Conservation (phyloP, 1,284 basidiomycete species). For the Omphalotus olearius region DNA sequence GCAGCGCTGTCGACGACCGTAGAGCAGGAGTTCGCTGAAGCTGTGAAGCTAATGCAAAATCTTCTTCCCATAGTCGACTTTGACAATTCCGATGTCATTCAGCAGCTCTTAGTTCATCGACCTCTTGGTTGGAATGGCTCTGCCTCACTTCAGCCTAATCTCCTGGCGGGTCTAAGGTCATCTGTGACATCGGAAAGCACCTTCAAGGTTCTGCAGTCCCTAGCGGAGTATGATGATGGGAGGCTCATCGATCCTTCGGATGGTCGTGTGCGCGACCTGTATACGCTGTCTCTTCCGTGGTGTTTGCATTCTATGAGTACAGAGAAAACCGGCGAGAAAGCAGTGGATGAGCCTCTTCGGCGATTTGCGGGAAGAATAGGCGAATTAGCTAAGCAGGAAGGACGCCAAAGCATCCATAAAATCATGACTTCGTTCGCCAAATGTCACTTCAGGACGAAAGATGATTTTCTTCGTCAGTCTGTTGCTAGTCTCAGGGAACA, state of each 20-base stretch:
- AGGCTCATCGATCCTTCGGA: conserved; percentile 72
- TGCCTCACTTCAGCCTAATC: conserved; percentile 66
- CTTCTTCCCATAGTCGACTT: conserved; percentile 76
- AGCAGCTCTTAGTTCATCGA: conserved; percentile 62
- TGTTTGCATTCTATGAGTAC: conserved; percentile 78
- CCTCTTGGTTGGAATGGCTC: conserved; percentile 74
- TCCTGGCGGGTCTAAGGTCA: conserved; percentile 82
- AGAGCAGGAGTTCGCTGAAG: conserved; percentile 77
- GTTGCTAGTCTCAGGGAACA: conserved; percentile 82
- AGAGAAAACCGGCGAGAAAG: conserved; percentile 51
- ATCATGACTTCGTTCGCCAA: conserved; percentile 90
- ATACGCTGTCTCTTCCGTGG: conserved; percentile 85
- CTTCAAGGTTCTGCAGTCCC: conserved; percentile 64
- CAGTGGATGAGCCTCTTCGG: conserved; percentile 54
- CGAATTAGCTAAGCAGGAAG: conserved; percentile 67
- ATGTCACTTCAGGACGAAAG: conserved; percentile 85
- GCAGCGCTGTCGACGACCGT: conserved; percentile 83
- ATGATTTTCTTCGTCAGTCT: conserved; percentile 92
- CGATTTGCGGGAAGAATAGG: conserved; percentile 78
- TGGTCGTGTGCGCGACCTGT: conserved; percentile 79
- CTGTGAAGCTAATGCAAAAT: conserved; percentile 63
- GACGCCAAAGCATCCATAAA: conserved; percentile 72
- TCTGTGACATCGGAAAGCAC: conserved; percentile 66
- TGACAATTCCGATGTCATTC: conserved; percentile 58
- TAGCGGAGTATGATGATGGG: conserved; percentile 61